These are phyloP conservation scores for Hanseniaspora guilliermondii DNA, from an alignment of 805 yeast species.

Conservation along the genomic window DNA sequence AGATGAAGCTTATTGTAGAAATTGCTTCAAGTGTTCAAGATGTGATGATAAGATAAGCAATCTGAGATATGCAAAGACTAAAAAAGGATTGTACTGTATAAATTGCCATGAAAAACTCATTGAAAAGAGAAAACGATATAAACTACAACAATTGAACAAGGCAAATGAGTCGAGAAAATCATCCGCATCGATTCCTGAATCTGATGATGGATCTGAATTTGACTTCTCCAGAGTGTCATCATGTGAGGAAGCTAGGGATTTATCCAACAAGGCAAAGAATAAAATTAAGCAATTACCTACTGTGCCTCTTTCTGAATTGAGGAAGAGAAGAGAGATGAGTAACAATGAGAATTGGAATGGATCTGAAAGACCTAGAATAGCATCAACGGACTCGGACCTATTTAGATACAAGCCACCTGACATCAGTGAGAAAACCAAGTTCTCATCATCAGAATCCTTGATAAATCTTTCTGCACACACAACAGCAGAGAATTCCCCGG, in stretches of 20 bases:
- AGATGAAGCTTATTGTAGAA: slow-evolving; percentile 85
- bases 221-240: slow-evolving; percentile 3
- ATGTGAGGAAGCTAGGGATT: neutral
- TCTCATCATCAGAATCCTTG: slow-evolving; percentile 4
- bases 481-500: slow-evolving; percentile 11
- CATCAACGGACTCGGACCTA: neutral
- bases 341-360: neutral
- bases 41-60: slow-evolving; percentile 81
- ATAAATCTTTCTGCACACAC: slow-evolving; percentile 10
- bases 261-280: slow-evolving; percentile 3
- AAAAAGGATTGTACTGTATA: slow-evolving; percentile 88
- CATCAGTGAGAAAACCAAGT: neutral
- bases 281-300: neutral
- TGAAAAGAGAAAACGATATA: slow-evolving; percentile 60
- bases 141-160: slow-evolving; percentile 25
- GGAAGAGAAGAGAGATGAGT: neutral
- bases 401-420: slow-evolving; percentile 8
- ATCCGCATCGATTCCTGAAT: slow-evolving; percentile 15
- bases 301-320: slow-evolving; percentile 1
- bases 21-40: slow-evolving; percentile 79
- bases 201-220: slow-evolving; percentile 5
- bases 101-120: slow-evolving; percentile 74
- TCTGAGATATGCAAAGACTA: slow-evolving; percentile 79
- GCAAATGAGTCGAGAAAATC: neutral
- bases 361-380: neutral